A percentile compares a stretch with the other conserved stretches of the same genome.
Evolutionary conservation across 306 rosid species (phyloP).

Genomic region (Sphenostylis stenocarpa): DNA sequence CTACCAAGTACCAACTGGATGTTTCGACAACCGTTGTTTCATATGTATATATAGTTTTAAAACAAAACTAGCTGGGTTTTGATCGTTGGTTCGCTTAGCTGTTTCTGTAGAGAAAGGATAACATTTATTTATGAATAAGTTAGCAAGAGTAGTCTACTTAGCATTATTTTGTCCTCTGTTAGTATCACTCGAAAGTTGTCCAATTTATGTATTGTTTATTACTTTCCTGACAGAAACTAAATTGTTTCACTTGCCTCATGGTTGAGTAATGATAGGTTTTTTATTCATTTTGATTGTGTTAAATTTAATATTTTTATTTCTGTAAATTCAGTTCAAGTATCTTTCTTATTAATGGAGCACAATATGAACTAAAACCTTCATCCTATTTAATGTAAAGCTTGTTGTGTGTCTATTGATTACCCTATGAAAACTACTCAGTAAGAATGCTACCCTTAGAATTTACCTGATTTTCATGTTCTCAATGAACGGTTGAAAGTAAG

Average conservation of each 20-base stretch:
- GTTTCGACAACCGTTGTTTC: constrained; percentile 23
- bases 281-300: neutral
- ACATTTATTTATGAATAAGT: constrained; percentile 38
- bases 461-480: too few relatives aligned
- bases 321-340: neutral
- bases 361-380: neutral
- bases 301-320: neutral
- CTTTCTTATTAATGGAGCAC: neutral
- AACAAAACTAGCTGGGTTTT: constrained; percentile 38
- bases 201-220: constrained; percentile 16
- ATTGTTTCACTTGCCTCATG: constrained; percentile 12
- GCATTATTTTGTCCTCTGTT: constrained; percentile 15
- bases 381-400: neutral
- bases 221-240: neutral
- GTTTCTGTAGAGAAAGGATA: constrained; percentile 44
- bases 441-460: too few relatives aligned
- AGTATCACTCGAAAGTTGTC: constrained; percentile 7
- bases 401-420: neutral
- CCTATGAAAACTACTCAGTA: too few relatives aligned
- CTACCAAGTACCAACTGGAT: neutral
- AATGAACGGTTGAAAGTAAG: too few relatives aligned
- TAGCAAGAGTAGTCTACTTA: constrained; percentile 10
- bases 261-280: neutral
- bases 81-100: constrained; percentile 18
- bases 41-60: constrained; percentile 46